Conservation (phyloP, 768 basidiomycete species). For the Cyathus striatus region DNA sequence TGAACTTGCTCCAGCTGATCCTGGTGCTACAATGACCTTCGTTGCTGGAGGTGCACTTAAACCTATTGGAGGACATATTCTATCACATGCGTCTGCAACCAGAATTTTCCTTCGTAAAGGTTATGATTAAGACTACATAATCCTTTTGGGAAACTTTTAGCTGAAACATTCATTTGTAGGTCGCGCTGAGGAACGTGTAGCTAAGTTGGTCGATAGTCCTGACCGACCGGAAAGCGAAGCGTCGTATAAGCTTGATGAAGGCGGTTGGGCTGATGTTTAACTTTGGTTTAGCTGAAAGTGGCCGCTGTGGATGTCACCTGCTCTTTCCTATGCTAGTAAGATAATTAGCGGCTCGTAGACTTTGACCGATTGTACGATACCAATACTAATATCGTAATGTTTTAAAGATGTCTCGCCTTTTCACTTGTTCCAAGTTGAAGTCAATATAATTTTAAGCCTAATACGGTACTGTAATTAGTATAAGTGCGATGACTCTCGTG, state of each 20-base stretch:
- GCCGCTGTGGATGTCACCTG: no score
- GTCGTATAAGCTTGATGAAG: conserved; percentile 87
- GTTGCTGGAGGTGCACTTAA: conserved; percentile 91
- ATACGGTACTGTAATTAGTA: no score
- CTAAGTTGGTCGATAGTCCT: conserved; percentile 86
- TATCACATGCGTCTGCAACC: conserved; percentile 87
- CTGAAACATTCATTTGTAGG: conserved; percentile 34
- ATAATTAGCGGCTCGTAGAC: no score
- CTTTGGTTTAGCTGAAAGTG: neutral
- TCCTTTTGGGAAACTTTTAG: conserved; percentile 2
- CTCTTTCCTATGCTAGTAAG: no score
- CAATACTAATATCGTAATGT: no score
- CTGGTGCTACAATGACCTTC: conserved; percentile 93
- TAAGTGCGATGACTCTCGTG: no score
- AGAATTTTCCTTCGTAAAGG: conserved; percentile 88
- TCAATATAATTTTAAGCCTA: no score
- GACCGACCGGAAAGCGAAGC: conserved; percentile 89
- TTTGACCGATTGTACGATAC: no score
- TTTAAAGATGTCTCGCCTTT: no score
- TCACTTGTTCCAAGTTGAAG: no score
- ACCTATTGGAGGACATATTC: conserved; percentile 85
- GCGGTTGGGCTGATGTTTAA: conserved; percentile 85
- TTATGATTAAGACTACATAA: conserved; percentile 13
- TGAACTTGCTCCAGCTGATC: conserved; percentile 58
- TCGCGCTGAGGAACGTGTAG: conserved; percentile 86